Conservation (phyloP, 441 rosid genomes). For the Bocquillonia castaneifolia region DNA sequence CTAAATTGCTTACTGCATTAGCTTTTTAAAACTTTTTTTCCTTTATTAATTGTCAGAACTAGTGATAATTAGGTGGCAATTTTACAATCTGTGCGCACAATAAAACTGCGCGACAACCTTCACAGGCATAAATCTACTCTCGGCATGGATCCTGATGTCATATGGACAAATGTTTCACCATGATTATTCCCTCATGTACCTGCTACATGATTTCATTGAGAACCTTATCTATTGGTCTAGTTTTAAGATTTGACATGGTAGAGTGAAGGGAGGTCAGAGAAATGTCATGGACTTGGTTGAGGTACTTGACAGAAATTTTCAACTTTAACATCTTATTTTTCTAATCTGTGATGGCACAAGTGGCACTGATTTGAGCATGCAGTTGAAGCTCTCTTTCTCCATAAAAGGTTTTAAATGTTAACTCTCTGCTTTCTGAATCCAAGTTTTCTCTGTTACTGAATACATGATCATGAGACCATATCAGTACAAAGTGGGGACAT, state of each 20-base stretch:
- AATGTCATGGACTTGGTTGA: not conserved
- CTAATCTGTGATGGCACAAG: not conserved
- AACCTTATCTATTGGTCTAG: not conserved
- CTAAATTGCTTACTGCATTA: not conserved
- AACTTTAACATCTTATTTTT: conserved; percentile 1
- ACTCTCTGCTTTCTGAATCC: not conserved
- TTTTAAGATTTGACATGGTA: conserved; percentile 2
- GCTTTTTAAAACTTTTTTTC: not conserved
- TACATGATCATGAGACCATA: not conserved
- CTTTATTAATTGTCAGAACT: not conserved
- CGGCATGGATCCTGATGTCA: not conserved
- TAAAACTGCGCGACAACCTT: not conserved
- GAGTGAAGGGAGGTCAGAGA: not conserved
- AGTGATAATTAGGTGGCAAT: not conserved
- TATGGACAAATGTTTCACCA: not conserved
- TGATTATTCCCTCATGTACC: not conserved
- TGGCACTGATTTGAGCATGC: conserved; percentile 3
- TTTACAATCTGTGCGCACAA: not conserved
- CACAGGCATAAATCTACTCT: not conserved
- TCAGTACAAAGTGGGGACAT: not conserved
- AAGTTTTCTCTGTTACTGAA: not conserved
- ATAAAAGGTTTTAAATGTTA: not conserved
- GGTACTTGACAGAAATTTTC: not conserved
- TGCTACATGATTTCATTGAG: not conserved
- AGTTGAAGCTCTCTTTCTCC: not conserved